These are phyloP conservation scores for Ophiostoma piceae DNA, from an alignment of 2,329 filamentous ascomycete species.

Conservation along the genomic window DNA sequence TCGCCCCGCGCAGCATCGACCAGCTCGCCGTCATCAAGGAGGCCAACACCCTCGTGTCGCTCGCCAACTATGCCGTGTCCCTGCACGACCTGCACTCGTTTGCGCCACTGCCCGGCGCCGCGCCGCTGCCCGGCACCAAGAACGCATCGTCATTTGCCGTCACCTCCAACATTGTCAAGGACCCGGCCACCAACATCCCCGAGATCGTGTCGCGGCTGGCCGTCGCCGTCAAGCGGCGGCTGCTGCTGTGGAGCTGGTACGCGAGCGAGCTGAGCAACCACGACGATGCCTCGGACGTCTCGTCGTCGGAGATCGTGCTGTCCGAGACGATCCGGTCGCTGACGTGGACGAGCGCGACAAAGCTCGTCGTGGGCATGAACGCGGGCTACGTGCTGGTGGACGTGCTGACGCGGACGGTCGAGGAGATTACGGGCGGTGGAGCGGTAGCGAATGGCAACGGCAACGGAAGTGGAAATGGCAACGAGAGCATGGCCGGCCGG, in stretches of 20 bases:
- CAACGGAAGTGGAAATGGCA: background rate
- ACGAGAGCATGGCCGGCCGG: conserved; percentile 48
- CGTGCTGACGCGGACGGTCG: conserved; percentile 65
- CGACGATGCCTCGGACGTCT: conserved; percentile 37
- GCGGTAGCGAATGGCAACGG: background rate
- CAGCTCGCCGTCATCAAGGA: conserved; percentile 96
- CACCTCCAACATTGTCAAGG: conserved; percentile 92
- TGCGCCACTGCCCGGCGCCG: conserved; percentile 62
- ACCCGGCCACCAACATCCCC: conserved; percentile 77
- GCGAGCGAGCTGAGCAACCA: conserved; percentile 70
- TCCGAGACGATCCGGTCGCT: conserved; percentile 80
- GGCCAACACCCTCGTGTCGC: conserved; percentile 80
- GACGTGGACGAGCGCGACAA: conserved; percentile 85
- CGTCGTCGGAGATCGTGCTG: conserved; percentile 71
- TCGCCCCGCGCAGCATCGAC: conserved; percentile 82
- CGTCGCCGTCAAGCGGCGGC: conserved; percentile 84
- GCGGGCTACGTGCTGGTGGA: conserved; percentile 87
- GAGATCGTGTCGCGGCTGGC: conserved; percentile 88
- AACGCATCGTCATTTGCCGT: conserved; percentile 88
- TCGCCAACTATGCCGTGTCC: conserved; percentile 84
- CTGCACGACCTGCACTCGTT: conserved; percentile 87
- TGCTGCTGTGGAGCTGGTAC: conserved; percentile 92
- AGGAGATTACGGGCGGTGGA: conserved; percentile 59
- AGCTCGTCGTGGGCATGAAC: conserved; percentile 83
- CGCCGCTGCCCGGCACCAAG: conserved; percentile 69